phyloP scores from a whole-genome alignment of 805 yeast species.

The Nadsonia fulvescens region DNA sequence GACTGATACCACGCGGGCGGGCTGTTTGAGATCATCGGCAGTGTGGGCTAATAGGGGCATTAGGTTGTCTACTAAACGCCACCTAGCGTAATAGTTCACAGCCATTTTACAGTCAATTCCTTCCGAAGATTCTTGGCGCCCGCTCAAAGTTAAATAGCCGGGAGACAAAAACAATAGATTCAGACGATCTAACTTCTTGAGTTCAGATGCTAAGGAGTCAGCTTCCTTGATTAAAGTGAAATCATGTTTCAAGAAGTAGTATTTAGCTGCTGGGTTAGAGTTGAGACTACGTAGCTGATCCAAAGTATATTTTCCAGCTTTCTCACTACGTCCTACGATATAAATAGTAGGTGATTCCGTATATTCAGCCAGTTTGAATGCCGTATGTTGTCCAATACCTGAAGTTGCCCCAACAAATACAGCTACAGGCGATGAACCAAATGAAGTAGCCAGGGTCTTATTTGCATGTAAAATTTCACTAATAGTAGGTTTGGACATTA shows the following conservation, averaged over 20 bases:
- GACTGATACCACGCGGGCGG: constrained; percentile 14
- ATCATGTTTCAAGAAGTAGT: constrained; percentile 11
- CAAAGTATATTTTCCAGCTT: constrained; percentile 11
- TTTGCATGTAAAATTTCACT: no score
- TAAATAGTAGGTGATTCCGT: constrained; percentile 13
- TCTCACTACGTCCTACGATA: constrained; percentile 14
- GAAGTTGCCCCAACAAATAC: constrained; percentile 16
- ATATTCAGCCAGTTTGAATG: constrained; percentile 13
- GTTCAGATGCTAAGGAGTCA: constrained; percentile 7
- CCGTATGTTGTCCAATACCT: constrained; percentile 16
- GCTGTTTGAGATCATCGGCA: constrained; percentile 7
- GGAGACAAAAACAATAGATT: constrained; percentile 10
- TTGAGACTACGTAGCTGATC: constrained; percentile 10
- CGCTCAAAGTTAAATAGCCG: constrained; percentile 17
- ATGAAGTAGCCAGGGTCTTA: no score
- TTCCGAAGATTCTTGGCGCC: constrained; percentile 16
- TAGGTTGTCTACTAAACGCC: constrained; percentile 12
- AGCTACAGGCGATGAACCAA: no score
- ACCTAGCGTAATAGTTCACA: constrained; percentile 15
- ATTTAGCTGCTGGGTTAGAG: constrained; percentile 6
- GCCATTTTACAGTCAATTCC: constrained; percentile 15
- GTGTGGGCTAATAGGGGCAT: constrained; percentile 12
- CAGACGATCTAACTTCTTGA: constrained; percentile 8
- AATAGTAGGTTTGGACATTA: no score
- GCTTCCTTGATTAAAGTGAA: constrained; percentile 11